These are phyloP conservation scores for Cryptococcus jaspeensis DNA, from an alignment of 1,284 basidiomycete species.

Conservation along the genomic window DNA sequence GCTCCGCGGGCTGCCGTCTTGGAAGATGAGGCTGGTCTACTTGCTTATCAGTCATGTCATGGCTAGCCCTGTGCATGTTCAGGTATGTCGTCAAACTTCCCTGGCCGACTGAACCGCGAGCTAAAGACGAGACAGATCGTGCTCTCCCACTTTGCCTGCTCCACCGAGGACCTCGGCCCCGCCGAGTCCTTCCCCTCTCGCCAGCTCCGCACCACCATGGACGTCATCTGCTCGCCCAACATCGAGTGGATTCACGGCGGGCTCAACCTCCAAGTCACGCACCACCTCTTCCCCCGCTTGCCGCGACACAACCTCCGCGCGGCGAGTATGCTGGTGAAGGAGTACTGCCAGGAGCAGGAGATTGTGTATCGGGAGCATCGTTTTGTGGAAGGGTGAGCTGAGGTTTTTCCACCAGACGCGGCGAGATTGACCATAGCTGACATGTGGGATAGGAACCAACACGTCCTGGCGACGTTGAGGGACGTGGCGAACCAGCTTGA, in stretches of 20 bases:
- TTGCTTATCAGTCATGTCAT: constrained; percentile 57
- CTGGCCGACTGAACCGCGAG: background rate
- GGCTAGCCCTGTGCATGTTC: constrained; percentile 58
- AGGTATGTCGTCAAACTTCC: constrained; percentile 43
- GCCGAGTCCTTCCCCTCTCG: constrained; percentile 88
- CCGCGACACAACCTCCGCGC: constrained; percentile 88
- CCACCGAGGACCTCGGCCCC: constrained; percentile 86
- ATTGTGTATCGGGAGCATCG: constrained; percentile 86
- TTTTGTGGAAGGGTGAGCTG: constrained; percentile 67
- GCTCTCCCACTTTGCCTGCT: constrained; percentile 95
- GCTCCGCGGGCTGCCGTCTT: constrained; percentile 49
- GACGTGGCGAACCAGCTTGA: constrained; percentile 51
- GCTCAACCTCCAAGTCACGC: constrained; percentile 91
- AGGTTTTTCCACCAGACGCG: background rate
- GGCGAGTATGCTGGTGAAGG: constrained; percentile 77
- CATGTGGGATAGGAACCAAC: constrained; percentile 31
- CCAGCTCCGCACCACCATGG: constrained; percentile 92
- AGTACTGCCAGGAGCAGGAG: constrained; percentile 79
- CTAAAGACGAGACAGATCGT: constrained; percentile 69
- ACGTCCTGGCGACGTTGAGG: constrained; percentile 46
- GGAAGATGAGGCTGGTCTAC: constrained; percentile 53
- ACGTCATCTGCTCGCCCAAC: constrained; percentile 81
- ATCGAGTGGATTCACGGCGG: constrained; percentile 90
- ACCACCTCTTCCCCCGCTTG: constrained; percentile 93
- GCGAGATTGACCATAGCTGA: background rate